These are phyloP conservation scores for Lumnitzera racemosa DNA, from an alignment of 345 rosid genomes.

Conservation along the genomic window DNA sequence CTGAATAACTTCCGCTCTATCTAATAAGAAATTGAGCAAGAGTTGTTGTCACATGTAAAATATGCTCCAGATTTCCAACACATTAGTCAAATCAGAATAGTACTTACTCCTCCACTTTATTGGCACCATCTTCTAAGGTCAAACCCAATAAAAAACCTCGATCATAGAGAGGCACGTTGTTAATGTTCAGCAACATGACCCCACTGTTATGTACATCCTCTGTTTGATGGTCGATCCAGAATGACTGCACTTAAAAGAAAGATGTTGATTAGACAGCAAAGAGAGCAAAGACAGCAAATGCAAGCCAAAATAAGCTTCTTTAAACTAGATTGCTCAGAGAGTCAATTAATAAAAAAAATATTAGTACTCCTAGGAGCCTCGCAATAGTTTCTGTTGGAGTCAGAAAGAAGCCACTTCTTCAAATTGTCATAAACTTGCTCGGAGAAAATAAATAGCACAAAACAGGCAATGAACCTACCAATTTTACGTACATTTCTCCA, in stretches of 20 bases:
- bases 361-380: too few species aligned
- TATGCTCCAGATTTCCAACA: too few species aligned
- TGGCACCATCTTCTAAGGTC: conserved; percentile 56
- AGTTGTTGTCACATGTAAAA: too few species aligned
- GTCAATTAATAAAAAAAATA: too few species aligned
- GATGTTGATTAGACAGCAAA: conserved; percentile 3
- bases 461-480: neutral
- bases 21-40: too few species aligned
- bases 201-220: conserved; percentile 23
- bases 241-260: conserved; percentile 58
- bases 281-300: too few species aligned
- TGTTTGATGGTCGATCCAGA: conserved; percentile 72
- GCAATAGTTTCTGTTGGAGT: too few species aligned
- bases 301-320: too few species aligned
- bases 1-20: too few species aligned
- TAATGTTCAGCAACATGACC: conserved; percentile 35
- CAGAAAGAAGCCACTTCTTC: too few species aligned
- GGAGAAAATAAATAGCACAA: neutral
- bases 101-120: conserved; percentile 62
- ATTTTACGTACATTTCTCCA: neutral
- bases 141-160: conserved; percentile 80
- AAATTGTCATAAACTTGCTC: too few species aligned
- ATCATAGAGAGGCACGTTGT: conserved; percentile 72
- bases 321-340: too few species aligned
- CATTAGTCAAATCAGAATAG: neutral